phyloP scores from a whole-genome alignment of 768 basidiomycete genomes.

The Dioszegia aurantiaca region DNA sequence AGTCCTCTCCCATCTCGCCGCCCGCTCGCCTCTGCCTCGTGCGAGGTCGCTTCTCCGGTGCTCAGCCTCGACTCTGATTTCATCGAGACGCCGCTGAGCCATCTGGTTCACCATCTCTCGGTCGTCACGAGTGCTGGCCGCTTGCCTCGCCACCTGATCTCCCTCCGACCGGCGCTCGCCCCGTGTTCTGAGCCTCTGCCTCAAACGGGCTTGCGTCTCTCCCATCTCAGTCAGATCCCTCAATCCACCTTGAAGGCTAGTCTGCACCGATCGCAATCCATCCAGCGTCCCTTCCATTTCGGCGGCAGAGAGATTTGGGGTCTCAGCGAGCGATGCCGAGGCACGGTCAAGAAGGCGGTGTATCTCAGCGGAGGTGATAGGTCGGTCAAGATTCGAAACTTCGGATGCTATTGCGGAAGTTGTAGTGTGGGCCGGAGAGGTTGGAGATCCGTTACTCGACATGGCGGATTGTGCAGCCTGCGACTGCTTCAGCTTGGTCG shows the following conservation, averaged over 20 bases:
- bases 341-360: conserved; percentile 12
- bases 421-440: background rate
- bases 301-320: background rate
- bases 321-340: background rate
- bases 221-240: conserved; percentile 11
- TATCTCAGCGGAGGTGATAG: conserved; percentile 11
- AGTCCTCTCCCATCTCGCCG: no score
- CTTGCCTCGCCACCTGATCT: background rate
- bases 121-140: no score
- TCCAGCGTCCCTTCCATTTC: conserved; percentile 13
- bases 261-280: conserved; percentile 4
- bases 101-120: no score
- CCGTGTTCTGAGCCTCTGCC: conserved; percentile 4
- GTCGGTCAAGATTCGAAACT: conserved; percentile 2
- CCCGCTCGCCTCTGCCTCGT: background rate
- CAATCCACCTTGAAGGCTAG: background rate
- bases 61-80: conserved; percentile 63
- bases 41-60: no score
- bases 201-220: background rate
- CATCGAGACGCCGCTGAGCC: background rate
- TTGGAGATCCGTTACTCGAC: no score
- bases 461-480: no score
- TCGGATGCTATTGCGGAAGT: conserved; percentile 11
- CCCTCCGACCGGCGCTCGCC: background rate
- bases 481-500: no score